Base-by-base conservation (phyloP, 257 asterid genomes). In the Thymus mandschuricus region DNA sequence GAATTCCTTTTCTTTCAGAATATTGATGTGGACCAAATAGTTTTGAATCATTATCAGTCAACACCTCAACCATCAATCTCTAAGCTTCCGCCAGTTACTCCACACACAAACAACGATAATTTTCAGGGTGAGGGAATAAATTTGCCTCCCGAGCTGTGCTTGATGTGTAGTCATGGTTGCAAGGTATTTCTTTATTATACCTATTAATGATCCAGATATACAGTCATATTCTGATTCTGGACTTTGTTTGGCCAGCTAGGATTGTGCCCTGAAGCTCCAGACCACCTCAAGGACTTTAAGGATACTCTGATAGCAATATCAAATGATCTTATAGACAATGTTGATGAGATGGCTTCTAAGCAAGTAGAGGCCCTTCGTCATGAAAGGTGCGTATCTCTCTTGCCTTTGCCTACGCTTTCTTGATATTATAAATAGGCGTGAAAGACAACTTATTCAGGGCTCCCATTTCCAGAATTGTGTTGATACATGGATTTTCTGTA, bases 301-400 rank as follows among this genome's bases (percentile, higher is more conserved):
- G 97, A 91, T 74, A 83, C 69, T 82, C 78, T 91, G 61, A 88
- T 91, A 76, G 87, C 83, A 44, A 84, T 94, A 79, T 91, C 97
- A 38, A 89, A 91, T 77, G 98, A 94, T 70, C 95, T 94, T 69
- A 78, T 94, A 71, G 99, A 94, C 84, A 89, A 86, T 80, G 79
- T 71, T 70, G 86, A 84, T 73, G 85, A 91, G 75, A 83, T 94
- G 91, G 81, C 86, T 60, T 64, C 83, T 5, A 88, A 85, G 80
- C 86, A 84, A 83, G 74, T 81, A 76, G 95, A 84, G 79, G 74
- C 79, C 77, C 97, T 88, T 79, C 99, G 88, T 48, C 87, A 82
- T 77, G 92, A 94, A 81, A 86, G 99, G 99, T 79, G 79, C 68
- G 38, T 50, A 3, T 50, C 68, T 81, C 69, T 78, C 77, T 61